phyloP scores from a whole-genome alignment of 2,329 filamentous ascomycete species.

The Mycosphaerella sp. region DNA sequence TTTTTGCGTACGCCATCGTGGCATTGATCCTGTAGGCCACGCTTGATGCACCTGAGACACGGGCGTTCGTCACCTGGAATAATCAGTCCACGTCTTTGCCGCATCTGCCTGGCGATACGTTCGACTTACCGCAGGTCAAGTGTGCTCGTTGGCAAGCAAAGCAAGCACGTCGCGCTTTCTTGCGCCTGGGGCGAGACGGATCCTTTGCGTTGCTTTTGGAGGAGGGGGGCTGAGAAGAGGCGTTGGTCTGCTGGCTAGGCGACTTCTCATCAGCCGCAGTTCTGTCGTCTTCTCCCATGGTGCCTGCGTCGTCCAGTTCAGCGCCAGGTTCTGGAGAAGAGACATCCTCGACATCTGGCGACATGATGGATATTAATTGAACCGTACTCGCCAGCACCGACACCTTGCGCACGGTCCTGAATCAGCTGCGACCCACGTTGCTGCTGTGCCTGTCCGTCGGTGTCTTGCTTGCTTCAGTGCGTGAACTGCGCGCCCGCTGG shows the following conservation, averaged over 20 bases:
- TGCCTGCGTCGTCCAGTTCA: conserved; percentile 36
- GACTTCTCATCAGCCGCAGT: conserved; percentile 35
- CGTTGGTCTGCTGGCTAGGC: conserved; percentile 24
- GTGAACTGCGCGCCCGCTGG: not conserved
- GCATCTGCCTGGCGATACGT: not conserved
- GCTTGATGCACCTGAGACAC: conserved; percentile 89
- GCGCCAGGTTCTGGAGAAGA: conserved; percentile 44
- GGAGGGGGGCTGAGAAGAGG: conserved; percentile 32
- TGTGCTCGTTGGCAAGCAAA: conserved; percentile 96
- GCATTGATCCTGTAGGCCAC: conserved; percentile 81
- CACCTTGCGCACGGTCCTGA: conserved; percentile 33
- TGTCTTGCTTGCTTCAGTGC: conserved; percentile 4
- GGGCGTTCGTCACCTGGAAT: conserved; percentile 82
- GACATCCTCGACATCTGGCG: conserved; percentile 44
- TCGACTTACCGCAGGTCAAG: conserved; percentile 87
- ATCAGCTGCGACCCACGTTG: conserved; percentile 37
- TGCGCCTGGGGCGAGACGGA: conserved; percentile 77
- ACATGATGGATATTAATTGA: conserved; percentile 40
- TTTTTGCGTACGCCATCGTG: conserved; percentile 98
- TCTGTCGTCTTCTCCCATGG: conserved; percentile 39
- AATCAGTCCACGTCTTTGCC: conserved; percentile 10
- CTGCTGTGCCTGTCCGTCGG: conserved; percentile 11
- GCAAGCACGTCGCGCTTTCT: conserved; percentile 93
- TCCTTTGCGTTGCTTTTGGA: conserved; percentile 63
- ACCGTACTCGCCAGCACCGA: conserved; percentile 14